Evolutionary conservation across 2,329 filamentous ascomycete species (phyloP), one percentile per base, ranked within the genome.

Genomic region (Fusarium transvaalense): DNA sequence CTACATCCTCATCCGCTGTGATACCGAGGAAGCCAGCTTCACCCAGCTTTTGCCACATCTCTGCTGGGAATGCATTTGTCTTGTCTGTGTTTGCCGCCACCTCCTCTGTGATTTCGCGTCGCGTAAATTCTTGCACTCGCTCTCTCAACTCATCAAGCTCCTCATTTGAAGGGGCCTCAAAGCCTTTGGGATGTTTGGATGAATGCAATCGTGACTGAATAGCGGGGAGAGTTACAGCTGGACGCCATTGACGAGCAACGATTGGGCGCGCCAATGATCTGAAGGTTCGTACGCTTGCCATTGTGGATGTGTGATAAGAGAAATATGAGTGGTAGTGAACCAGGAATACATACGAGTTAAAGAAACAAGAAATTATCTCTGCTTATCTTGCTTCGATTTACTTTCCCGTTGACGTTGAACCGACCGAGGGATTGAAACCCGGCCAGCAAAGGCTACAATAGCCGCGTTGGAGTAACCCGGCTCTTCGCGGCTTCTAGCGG

Each of bases 11-110:
- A 75, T 97, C 93, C 19, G 93, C 96, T 10, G 96, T 98, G 74
- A 97, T 92, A 61, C 96, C 96, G 29, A 98, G 86, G 72, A 98
- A 91, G 9, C 92, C 96, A 34, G 96, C 96, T 69, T 94, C 91
- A 66, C 96, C 96, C 50, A 99, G 84, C 82, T 97, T 97, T 78
- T 86, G 85, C 96, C 96, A 99, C 91, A 99, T 95, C 9, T 91
- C 89, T 51, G 88, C 86, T 5, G 96, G 96, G 79, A 99, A 99
- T 48, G 88, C 89, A 85, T 98, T 98, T 76, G 85, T 85, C 76
- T 88, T 87, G 82, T 99, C 95, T n/a, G 94, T 97, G 57, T 84
- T 83, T 13, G 92, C 87, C 1, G 95, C 96, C 15, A 97, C 82
- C 69, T 94, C 90, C 77, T 93, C 92, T 21, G 93, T 83, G 59